Percentiles rank a stretch among this genome's conserved stretches.
phyloP scores from a whole-genome alignment of 2,329 filamentous ascomycete genomes.

The Clarireedia monteithiana region DNA sequence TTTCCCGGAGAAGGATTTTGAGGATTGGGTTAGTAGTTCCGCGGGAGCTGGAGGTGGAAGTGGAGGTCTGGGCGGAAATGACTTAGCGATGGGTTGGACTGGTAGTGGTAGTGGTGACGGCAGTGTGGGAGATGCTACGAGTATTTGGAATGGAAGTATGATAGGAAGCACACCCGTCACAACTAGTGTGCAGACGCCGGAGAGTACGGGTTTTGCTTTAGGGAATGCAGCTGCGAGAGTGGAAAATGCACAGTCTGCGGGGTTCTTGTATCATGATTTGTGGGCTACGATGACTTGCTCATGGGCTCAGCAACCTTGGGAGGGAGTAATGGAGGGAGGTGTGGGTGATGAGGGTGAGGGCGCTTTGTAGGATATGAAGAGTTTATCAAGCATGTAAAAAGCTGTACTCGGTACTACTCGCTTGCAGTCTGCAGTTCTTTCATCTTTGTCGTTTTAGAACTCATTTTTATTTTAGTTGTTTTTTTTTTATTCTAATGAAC shows the following conservation, averaged over 20 bases:
- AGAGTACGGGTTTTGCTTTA: too few species aligned
- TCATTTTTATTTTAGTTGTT: too few species aligned
- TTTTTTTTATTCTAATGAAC: too few species aligned
- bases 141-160: background rate
- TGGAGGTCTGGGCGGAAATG: background rate
- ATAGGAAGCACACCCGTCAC: too few species aligned
- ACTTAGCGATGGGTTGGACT: background rate
- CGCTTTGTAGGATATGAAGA: background rate
- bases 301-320: constrained; percentile 13
- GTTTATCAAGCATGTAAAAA: too few species aligned
- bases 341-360: background rate
- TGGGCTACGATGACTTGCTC: constrained; percentile 27
- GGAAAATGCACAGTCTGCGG: background rate
- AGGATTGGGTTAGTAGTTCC: background rate
- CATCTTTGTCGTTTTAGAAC: too few species aligned
- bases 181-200: too few species aligned
- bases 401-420: too few species aligned
- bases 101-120: background rate
- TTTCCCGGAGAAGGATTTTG: constrained; percentile 9
- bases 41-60: background rate
- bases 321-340: background rate
- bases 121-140: background rate
- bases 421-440: too few species aligned
- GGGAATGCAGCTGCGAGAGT: background rate
- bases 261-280: constrained; percentile 18